Evolutionary conservation across 2,329 filamentous ascomycete species (phyloP), one percentile per base, ranked within the genome.

Genomic region (Penicillium occitanis): DNA sequence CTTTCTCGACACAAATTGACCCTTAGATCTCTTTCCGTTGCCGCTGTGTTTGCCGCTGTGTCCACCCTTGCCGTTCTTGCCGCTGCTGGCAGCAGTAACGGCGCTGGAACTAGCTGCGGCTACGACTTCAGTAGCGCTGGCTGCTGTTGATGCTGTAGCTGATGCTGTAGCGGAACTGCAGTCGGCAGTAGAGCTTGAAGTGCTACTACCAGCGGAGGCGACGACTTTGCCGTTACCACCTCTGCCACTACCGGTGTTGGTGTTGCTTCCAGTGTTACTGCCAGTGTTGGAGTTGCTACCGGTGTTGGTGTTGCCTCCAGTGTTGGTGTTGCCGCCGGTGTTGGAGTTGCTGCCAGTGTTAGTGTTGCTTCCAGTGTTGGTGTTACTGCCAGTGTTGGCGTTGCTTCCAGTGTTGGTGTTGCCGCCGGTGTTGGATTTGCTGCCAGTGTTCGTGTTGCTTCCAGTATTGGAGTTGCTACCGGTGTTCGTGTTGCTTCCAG

Each of bases 31-130:
- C 57, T n/a, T 60, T 46, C 62, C 60, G 7, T 28, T 42, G 30
- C 51, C 42, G 44, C 68, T 65, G 60, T 67, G 57, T 53, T 63
- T 55, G 19, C 62, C 37, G 19, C 61, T 64, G 46, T 64, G 46
- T 17, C 59, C 58, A 22, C 64, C 57, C 33, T 66, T 46, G 44
- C 48, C 30, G 5, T 30, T 35, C 25, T 63, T 63, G 30, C 63
- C 63, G 50, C 42, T 48, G 13, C 61, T 67, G 57, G 11, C 8
- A 13, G 33, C 22, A 44, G 37, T 35, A 44, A 19, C 57, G 14
- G 57, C 14, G 7, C 57, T 60, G 25, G 60, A 53, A 42, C 64
- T 66, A 17, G 66, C 60, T 57, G 62, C 61, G 17, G 44, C 44
- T n/a, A 19, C 50, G 2, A 19, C 35, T 51, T 13, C 58, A 42